These are phyloP conservation scores for Phytophthora europaea DNA, from an alignment of 352 stramenopile genomes.

Conservation along the genomic window DNA sequence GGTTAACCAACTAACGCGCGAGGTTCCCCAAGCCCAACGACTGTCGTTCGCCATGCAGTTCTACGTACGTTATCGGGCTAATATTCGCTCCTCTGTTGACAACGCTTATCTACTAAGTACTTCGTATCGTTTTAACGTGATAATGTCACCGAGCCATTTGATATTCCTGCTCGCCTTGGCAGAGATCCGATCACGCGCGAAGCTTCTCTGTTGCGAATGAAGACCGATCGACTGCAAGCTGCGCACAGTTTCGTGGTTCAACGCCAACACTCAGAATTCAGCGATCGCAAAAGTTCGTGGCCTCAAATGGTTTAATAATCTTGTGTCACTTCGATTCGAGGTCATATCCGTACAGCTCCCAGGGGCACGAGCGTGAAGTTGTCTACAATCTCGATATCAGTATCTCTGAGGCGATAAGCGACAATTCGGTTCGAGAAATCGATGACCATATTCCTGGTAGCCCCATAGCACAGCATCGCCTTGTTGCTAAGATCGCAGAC, in stretches of 20 bases:
- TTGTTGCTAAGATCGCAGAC: constrained; percentile 44
- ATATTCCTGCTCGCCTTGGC: constrained; percentile 29
- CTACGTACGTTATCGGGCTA: constrained; percentile 28
- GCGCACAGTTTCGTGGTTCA: constrained; percentile 40
- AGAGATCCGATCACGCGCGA: constrained; percentile 32
- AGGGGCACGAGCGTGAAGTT: constrained; percentile 39
- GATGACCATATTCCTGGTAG: constrained; percentile 47
- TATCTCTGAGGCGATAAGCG: constrained; percentile 49
- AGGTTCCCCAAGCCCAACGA: constrained; percentile 26
- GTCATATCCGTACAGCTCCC: constrained; percentile 44
- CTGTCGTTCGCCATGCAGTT: constrained; percentile 40
- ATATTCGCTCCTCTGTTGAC: not conserved
- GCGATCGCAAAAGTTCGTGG: constrained; percentile 43
- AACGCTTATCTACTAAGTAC: not conserved
- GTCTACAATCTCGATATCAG: constrained; percentile 62
- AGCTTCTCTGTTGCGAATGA: constrained; percentile 34
- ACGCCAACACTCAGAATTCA: constrained; percentile 15
- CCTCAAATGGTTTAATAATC: constrained; percentile 32
- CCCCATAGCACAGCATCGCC: constrained; percentile 47
- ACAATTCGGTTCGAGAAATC: constrained; percentile 62
- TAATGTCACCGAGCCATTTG: constrained; percentile 33
- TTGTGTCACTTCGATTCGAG: constrained; percentile 51
- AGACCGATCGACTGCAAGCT: constrained; percentile 38
- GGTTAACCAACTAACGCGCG: constrained; percentile 29
- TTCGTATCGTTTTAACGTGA: constrained; percentile 17